Base-by-base conservation (phyloP, 148 eudicot species). In the Silene conica region DNA sequence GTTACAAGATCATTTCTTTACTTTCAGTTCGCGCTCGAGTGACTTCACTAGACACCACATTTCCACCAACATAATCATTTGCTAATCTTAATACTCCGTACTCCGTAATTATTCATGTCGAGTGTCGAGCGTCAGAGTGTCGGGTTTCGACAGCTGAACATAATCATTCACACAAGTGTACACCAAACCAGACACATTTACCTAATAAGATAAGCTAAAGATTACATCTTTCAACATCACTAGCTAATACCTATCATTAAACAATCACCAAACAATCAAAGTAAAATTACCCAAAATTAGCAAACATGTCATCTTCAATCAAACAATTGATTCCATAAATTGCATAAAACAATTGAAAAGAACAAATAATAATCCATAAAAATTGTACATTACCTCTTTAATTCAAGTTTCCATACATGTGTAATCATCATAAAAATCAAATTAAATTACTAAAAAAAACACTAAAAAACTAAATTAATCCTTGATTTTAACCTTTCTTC, bases 331-430 rank as follows among this genome's bases (percentile, higher is more conserved):
- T 69, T 69, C 72, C 41, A 69, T 21, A 23, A 63, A 5, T 5
- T 64, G 68, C 8, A 46, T 46, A 38, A 43, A 67, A 3, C 54
- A 41, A 67, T 31, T 28, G 15, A 12, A 26, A 26, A 2, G 11
- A 25, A 1, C n/a, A n/a, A n/a, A n/a, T n/a, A n/a, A 8, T 22
- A 68, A 67, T 59, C 65, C 72, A 57, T 22, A 21, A 67, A 38
- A 69, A 69, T 14, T 56, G 48, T 58, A 63, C 43, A 38, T 38
- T 38, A 38, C 18, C 46, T 26, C 9, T 58, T 8, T 34, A 45
- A 34, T 41, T 75, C 25, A 10, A 45, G 21, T 46, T 69, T 76
- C 50, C 73, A 57, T 68, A 68, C 78, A 76, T 23, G 67, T 76
- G 64, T 69, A 23, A 13, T 15, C 34, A 67, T 55, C 67, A 57